Evolutionary conservation across 768 basidiomycete species (phyloP), one percentile per base, ranked within the genome.

Genomic region (Boletus sp.): DNA sequence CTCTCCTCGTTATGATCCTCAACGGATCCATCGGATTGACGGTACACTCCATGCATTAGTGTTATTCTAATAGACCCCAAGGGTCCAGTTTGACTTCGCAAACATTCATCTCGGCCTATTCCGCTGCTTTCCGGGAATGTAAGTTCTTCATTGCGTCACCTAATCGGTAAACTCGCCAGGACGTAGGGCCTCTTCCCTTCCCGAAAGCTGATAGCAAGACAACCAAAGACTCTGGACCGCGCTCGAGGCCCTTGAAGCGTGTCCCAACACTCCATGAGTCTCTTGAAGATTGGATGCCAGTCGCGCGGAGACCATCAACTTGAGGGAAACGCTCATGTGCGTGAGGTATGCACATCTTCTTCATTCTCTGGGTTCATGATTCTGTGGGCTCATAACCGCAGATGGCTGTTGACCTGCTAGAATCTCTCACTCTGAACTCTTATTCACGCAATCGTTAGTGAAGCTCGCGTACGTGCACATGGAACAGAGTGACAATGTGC

Each of bases 391-490:
- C 85, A 78, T 99, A 50, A 87, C 87, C 56, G 87, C 87, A 41
- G 90, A 98, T 62, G 83, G 3, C 3, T 24, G 1, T 94, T 28
- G 96, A 98, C 71, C 77, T 98, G 36, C 81, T 89, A 44, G 84
- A 88, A 64, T 89, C 89, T 45, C 77, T 96, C 53, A 75, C 80
- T 50, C 74, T 96, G 30, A 71, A 78, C 56, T 91, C 82, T 14
- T 76, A 41, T 84, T 86, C 64, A 93, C 92, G 0, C 96, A 98
- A 74, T 89, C 85, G 62, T 83, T 92, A 71, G 94, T 99, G 63
- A 99, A 99, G 81, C 86, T 98, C 58, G 97, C 96, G 14, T 92
- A 89, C 64, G 94, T 98, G 39, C 81, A 95, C 73, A 98, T 99
- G 96, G 97, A 99, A 70, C 87, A 95, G 65, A 87, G 88, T 40